Base-by-base conservation (phyloP, 495 filamentous ascomycete species). In the Aspergillus leporis region DNA sequence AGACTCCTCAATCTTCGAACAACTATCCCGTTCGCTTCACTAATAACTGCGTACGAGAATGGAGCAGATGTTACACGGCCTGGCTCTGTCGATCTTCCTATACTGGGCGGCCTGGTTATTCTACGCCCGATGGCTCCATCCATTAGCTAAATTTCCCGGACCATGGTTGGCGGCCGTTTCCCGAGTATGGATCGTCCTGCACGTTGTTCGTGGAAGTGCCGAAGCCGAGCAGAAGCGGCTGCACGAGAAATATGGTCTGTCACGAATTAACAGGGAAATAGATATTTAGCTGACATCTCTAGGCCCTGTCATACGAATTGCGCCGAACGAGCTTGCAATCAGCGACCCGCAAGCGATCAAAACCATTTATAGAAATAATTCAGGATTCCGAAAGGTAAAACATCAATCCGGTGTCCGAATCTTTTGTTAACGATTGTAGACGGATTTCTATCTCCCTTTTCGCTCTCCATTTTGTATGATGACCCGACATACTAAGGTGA, bases 321-420 rank as follows among this genome's bases (percentile, higher is more conserved):
- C 68, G 2, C 68, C 70, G 28, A 67, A 74, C 61, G 64, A 71
- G 46, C 55, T 72, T 38, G 58, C 65, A 0, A 61, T 66, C 36
- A 63, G 57, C 6, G 66, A 71, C 50, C 68, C 68, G 0, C 53
- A 58, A 18, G 66, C 68, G 5, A 56, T 72, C 28, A 67, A 62
- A 16, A 60, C 62, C 10, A 70, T 74, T 13, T 74, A 72, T 51
- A 65, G 69, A 19, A 38, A 49, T 23, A 74, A 69, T 23, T 55
- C 66, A 5, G 28, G 46, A 3, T 60, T 59, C 16, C 40, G 18
- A 1, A 65, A 68, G 59, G 63, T 68, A 6, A 13, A 19, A 28
- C 19, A 22, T 19, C 19, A 1, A 43, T 46, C 5, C 10, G 22
- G 18, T 47, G 7, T 18, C 14, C 3, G 22, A 12, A 32, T 14